A percentile compares a stretch with the other conserved stretches of the same genome.
These are phyloP conservation scores for Dactylellina leptospora DNA, from an alignment of 2,329 filamentous ascomycete genomes.

Conservation along the genomic window DNA sequence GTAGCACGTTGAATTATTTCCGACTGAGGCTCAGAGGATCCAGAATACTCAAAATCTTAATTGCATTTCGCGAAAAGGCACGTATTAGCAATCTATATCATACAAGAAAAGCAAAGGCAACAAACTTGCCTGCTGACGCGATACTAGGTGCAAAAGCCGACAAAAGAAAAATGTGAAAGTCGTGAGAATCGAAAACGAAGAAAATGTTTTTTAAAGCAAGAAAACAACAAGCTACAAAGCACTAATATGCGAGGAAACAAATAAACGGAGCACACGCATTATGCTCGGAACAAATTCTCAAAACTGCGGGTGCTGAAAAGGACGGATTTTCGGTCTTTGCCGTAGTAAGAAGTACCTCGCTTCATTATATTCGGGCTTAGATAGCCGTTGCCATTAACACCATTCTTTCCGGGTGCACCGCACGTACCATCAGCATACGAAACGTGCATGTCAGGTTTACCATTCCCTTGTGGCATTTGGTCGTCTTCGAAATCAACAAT, in stretches of 20 bases:
- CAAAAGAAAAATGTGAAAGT: neutral
- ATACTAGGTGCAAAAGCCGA: too few species aligned
- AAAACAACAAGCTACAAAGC: neutral
- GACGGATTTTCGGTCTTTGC: slow-evolving; percentile 39
- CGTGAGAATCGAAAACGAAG: neutral
- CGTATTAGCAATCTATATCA: slow-evolving; percentile 25
- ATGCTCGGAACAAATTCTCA: slow-evolving; percentile 28
- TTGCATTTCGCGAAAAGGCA: slow-evolving; percentile 7
- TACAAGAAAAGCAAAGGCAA: neutral
- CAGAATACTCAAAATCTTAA: slow-evolving; percentile 22
- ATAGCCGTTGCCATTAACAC: slow-evolving; percentile 15
- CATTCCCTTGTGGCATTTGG: neutral
- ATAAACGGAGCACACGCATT: neutral
- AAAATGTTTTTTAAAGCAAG: neutral
- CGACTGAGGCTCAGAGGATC: neutral
- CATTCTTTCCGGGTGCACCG: slow-evolving; percentile 16
- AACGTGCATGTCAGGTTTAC: slow-evolving; percentile 6
- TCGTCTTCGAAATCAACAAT: slow-evolving; percentile 21
- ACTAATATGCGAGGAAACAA: neutral
- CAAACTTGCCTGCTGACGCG: too few species aligned
- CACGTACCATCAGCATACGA: slow-evolving; percentile 16
- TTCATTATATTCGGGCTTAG: slow-evolving; percentile 21
- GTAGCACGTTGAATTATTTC: slow-evolving; percentile 7
- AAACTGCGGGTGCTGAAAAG: slow-evolving; percentile 33
- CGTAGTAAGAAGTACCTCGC: slow-evolving; percentile 32